Percentiles rank a stretch among this genome's conserved stretches.
phyloP scores from a whole-genome alignment of 202 grass and related monocot species.

The Digitaria exilis region DNA sequence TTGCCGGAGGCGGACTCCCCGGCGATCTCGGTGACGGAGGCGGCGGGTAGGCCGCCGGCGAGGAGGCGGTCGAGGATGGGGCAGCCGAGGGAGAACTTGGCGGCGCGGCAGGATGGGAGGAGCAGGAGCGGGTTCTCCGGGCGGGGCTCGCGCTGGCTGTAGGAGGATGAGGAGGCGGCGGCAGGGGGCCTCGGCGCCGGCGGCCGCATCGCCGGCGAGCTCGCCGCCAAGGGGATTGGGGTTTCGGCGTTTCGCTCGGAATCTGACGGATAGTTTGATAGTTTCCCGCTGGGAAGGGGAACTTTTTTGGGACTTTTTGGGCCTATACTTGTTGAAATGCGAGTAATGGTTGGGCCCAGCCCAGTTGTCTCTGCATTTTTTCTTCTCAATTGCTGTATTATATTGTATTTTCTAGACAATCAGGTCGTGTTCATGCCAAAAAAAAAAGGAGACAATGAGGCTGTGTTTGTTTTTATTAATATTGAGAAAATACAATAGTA shows the following conservation, averaged over 20 bases:
- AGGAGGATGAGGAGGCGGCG: not conserved
- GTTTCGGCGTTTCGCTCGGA: not conserved
- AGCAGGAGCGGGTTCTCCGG: constrained; percentile 64
- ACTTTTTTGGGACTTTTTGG: not conserved
- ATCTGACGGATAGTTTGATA: no score
- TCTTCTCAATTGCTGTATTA: no score
- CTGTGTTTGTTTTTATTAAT: no score
- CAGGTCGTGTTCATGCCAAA: no score
- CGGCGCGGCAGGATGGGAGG: constrained; percentile 41
- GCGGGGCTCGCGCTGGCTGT: constrained; percentile 25
- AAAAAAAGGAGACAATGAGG: no score
- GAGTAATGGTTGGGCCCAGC: no score
- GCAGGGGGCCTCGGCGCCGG: not conserved
- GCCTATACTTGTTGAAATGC: no score
- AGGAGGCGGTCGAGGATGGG: constrained; percentile 72
- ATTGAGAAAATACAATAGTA: no score
- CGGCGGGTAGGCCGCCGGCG: constrained; percentile 68
- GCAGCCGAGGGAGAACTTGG: constrained; percentile 79
- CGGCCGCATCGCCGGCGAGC: constrained; percentile 39
- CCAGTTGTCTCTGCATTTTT: not conserved
- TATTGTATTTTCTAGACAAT: no score
- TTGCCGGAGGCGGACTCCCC: constrained; percentile 74
- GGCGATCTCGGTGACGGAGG: constrained; percentile 79
- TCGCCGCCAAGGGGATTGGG: constrained; percentile 13
- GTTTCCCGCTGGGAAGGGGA: not conserved